Evolutionary conservation across 495 filamentous ascomycete species (phyloP).

Genomic region (Penicillium arizonense): DNA sequence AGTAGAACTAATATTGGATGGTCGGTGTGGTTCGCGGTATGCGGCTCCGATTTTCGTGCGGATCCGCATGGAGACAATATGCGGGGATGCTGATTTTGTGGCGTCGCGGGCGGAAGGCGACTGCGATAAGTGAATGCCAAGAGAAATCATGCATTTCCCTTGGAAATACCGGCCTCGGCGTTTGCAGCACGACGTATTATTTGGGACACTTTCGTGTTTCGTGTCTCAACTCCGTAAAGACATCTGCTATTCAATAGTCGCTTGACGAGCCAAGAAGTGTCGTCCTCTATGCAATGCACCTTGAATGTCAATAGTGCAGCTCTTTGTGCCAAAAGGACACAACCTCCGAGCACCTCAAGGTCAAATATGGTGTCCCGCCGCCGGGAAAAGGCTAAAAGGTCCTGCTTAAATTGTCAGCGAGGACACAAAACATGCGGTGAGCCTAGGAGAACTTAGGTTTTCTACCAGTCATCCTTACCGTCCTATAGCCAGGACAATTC

Average conservation of each 20-base stretch:
- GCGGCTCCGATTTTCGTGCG: conserved; percentile 7
- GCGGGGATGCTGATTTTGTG: neutral
- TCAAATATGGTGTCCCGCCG: neutral
- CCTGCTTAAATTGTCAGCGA: conserved; percentile 7
- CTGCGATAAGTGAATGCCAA: neutral
- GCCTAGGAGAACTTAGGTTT: neutral
- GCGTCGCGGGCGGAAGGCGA: neutral
- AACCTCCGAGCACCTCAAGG: neutral
- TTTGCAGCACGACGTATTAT: too few relatives aligned
- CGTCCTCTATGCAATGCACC: too few relatives aligned
- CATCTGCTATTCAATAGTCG: too few relatives aligned
- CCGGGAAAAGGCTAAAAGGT: conserved; percentile 8
- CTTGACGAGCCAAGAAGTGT: too few relatives aligned
- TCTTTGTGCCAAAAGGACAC: neutral
- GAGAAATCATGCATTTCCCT: neutral
- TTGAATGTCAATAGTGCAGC: too few relatives aligned
- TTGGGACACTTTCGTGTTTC: too few relatives aligned
- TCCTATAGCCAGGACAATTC: neutral
- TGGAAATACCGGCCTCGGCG: too few relatives aligned
- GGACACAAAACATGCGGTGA: conserved; percentile 13
- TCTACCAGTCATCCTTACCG: too few relatives aligned
- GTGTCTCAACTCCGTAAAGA: too few relatives aligned
- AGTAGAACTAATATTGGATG: neutral
- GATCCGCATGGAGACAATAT: conserved; percentile 5
- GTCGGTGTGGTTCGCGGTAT: neutral